phyloP scores from a whole-genome alignment of 2,329 filamentous ascomycete species.

The Neofusicoccum sp. region DNA sequence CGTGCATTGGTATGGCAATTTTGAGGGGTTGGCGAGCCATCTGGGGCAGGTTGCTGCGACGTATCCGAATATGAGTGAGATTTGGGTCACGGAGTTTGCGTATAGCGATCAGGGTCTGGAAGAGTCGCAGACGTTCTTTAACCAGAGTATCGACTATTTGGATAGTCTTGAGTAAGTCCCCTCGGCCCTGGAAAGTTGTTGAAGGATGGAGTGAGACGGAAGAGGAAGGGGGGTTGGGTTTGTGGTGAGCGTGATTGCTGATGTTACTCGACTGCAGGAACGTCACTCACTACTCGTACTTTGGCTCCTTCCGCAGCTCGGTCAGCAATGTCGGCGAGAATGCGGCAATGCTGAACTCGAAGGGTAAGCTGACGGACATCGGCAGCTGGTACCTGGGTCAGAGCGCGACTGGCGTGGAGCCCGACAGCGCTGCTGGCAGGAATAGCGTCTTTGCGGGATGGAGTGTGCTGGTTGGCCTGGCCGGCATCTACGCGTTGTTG shows the following conservation, averaged over 20 bases:
- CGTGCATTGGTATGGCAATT: conserved; percentile 64
- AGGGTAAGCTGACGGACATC: conserved; percentile 73
- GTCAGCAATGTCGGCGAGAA: conserved; percentile 76
- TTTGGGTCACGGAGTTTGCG: conserved; percentile 83
- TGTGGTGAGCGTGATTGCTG: conserved; percentile 11
- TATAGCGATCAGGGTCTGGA: conserved; percentile 57
- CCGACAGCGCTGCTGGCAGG: conserved; percentile 31
- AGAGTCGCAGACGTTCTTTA: conserved; percentile 68
- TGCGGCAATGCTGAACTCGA: conserved; percentile 67
- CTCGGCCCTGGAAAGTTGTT: neutral
- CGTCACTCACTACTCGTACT: conserved; percentile 72
- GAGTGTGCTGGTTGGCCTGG: conserved; percentile 22
- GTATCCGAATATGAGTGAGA: conserved; percentile 52
- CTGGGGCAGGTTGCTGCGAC: conserved; percentile 61
- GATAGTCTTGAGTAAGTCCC: conserved; percentile 59
- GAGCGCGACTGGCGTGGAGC: conserved; percentile 39
- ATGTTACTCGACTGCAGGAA: conserved; percentile 39
- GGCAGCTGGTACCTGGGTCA: conserved; percentile 76
- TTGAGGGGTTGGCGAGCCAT: conserved; percentile 67
- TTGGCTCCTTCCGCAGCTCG: conserved; percentile 71
- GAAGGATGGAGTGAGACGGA: neutral
- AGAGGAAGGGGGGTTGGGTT: neutral
- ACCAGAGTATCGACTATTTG: conserved; percentile 66
- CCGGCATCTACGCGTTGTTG: conserved; percentile 13
- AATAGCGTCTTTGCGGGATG: conserved; percentile 22